Evolutionary conservation across 176 grass and related monocot species (phyloP), one percentile per base, ranked within the genome.

Genomic region (Raddia guianensis): DNA sequence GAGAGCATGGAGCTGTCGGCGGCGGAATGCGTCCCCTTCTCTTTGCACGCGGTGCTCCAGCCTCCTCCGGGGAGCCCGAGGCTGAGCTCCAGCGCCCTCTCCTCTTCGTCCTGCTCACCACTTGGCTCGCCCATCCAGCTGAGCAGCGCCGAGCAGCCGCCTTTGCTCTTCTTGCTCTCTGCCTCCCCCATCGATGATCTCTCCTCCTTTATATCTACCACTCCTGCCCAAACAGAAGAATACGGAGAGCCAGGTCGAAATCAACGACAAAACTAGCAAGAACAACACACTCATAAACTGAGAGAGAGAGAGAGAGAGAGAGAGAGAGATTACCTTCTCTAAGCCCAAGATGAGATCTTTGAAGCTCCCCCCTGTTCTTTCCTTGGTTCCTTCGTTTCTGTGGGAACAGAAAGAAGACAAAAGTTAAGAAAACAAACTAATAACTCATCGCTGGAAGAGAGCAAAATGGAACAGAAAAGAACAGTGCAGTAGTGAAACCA

Each of bases 71-170:
- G 91, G 35, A 88, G 82, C 7, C 91, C 91, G 40, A 93, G 91
- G 64, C 85, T 87, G 56, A 93, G 87, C 82, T 93, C 78, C 8
- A 93, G 85, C 78, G 83, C 56, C 74, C 73, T 71, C 57, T 87
- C 91, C 3, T 93, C 80, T 48, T 53, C 65, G 16, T 73, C 80
- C 18, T 46, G 72, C 7, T 10, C 69, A 14, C 9, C 69, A 14
- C 44, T 46, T 2, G 49, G 5, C 47, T 61, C 72, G 19, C 73
- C 70, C 83, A 86, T 86, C 86, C 80, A 89, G 51, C 63, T 71
- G 62, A 33, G 75, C 2, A 78, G 80, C 9, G 54, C 2, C 4
- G 68, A 64, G 68, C 47, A 42, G 16, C 10, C 70, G 13, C 70
- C 84, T 83, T 18, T 82, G 76, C 40, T 61, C 62, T 84, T 89